A percentile compares a stretch with the other conserved stretches of the same genome.
Conservation (phyloP, 1,139 yeast species). For the Magnusiomyces suaveolens region DNA sequence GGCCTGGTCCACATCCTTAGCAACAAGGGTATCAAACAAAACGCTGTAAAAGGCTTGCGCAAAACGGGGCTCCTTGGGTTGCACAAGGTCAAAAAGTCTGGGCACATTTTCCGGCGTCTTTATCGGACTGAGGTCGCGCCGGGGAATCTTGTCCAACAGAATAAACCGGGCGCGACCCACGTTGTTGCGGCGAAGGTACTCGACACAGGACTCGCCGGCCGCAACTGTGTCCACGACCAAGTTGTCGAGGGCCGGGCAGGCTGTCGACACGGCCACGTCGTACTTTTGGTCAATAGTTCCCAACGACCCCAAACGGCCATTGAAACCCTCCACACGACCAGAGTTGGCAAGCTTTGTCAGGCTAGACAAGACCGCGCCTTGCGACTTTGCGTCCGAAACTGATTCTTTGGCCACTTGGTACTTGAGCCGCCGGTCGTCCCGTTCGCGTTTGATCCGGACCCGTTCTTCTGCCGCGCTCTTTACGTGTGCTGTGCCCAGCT, state of each 20-base stretch:
- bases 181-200: slow-evolving; percentile 70
- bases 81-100: slow-evolving; percentile 73
- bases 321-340: slow-evolving; percentile 78
- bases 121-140: slow-evolving; percentile 49
- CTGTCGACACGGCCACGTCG: slow-evolving; percentile 92
- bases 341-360: slow-evolving; percentile 60
- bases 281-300: slow-evolving; percentile 81
- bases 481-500: slow-evolving; percentile 51
- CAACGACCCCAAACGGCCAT: slow-evolving; percentile 84
- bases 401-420: slow-evolving; percentile 57
- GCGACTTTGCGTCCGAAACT: slow-evolving; percentile 50
- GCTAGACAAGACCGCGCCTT: slow-evolving; percentile 63
- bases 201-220: slow-evolving; percentile 86
- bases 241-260: slow-evolving; percentile 83
- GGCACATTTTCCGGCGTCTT: slow-evolving; percentile 70
- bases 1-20: slow-evolving; percentile 69
- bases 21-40: slow-evolving; percentile 78
- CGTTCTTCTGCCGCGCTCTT: slow-evolving; percentile 41
- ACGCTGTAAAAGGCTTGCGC: slow-evolving; percentile 86
- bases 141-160: slow-evolving; percentile 62
- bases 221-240: slow-evolving; percentile 93
- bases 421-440: slow-evolving; percentile 50
- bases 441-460: slow-evolving; percentile 43
- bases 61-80: slow-evolving; percentile 57
- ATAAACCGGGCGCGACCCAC: slow-evolving; percentile 88